phyloP scores from a whole-genome alignment of 139 green algal species.

The Auxenochlorella pyrenoidosa region DNA sequence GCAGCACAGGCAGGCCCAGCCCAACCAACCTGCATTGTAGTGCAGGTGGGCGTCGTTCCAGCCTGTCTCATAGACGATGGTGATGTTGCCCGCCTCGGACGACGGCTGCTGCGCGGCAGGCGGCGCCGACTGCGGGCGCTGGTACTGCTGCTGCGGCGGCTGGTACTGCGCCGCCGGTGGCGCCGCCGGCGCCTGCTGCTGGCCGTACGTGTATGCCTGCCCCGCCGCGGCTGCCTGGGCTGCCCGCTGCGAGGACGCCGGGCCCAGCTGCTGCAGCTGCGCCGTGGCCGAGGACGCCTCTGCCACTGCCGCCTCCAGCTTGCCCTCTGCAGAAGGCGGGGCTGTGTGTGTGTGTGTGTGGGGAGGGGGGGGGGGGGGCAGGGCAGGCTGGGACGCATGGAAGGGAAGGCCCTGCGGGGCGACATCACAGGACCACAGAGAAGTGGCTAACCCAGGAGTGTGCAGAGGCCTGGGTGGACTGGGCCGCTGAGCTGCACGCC shows the following conservation, averaged over 20 bases:
- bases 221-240: neutral
- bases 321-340: neutral
- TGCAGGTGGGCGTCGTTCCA: conserved; percentile 39
- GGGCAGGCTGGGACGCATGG: neutral
- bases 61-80: conserved; percentile 32
- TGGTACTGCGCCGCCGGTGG: neutral
- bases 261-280: conserved; percentile 31
- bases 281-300: neutral
- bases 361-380: neutral
- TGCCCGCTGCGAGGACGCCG: neutral
- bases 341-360: no score
- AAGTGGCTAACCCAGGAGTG: no score
- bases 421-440: no score
- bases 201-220: neutral
- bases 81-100: neutral
- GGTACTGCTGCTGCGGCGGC: neutral
- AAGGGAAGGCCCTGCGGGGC: no score
- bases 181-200: neutral
- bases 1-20: neutral
- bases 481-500: no score
- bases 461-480: no score
- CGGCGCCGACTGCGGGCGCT: neutral
- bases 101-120: neutral
- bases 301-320: conserved; percentile 15
- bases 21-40: conserved; percentile 11